Evolutionary conservation across 116 monocot species (phyloP).

Genomic region (Trichopus zeylanicus): DNA sequence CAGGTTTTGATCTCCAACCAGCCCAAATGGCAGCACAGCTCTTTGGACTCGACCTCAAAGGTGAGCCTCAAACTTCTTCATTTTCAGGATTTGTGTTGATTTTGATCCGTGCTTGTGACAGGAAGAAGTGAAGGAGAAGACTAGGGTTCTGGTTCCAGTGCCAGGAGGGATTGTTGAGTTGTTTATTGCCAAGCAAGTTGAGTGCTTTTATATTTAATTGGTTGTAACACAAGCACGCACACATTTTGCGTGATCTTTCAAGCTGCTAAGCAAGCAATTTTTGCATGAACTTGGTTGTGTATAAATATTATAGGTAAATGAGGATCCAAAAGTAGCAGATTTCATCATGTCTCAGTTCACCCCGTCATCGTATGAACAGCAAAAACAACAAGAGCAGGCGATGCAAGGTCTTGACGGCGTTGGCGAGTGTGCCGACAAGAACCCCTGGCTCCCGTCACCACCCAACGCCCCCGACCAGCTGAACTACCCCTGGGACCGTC

Average conservation of each 20-base stretch:
- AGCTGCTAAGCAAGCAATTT: not conserved
- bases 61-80: conserved; percentile 15
- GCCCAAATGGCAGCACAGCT: conserved; percentile 33
- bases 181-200: conserved; percentile 42
- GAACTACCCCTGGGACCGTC: conserved; percentile 24
- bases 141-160: conserved; percentile 56
- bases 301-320: conserved; percentile 26
- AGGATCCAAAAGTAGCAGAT: conserved; percentile 41
- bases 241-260: not conserved
- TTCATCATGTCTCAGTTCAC: conserved; percentile 47
- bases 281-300: not conserved
- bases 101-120: conserved; percentile 11
- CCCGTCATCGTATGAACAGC: conserved; percentile 1
- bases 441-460: conserved; percentile 16
- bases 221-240: too few species aligned
- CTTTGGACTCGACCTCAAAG: conserved; percentile 4
- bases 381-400: not conserved
- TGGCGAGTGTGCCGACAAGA: not conserved
- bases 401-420: not conserved
- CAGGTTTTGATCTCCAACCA: conserved; percentile 62
- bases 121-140: conserved; percentile 33
- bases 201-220: too few species aligned
- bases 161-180: conserved; percentile 62
- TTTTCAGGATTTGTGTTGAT: too few species aligned
- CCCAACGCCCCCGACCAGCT: not conserved